Conservation (phyloP, 2,329 filamentous ascomycete genomes). For the Rutstroemia sp. region DNA sequence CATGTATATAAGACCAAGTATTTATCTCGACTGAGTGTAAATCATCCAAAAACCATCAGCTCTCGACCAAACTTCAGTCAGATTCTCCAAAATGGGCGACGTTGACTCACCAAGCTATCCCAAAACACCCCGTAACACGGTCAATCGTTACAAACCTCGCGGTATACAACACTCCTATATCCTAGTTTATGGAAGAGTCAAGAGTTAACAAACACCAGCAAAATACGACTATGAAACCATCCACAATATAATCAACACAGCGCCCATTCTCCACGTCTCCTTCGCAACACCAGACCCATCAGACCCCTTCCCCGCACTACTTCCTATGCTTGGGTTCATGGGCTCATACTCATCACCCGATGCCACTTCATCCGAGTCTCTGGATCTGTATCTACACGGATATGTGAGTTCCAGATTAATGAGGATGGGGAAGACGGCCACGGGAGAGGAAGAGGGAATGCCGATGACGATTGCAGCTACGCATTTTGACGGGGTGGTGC, state of each 20-base stretch:
- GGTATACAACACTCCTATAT: neutral
- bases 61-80: neutral
- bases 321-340: conserved; percentile 84
- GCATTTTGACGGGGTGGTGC: conserved; percentile 71
- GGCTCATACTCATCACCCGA: conserved; percentile 60
- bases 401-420: conserved; percentile 76
- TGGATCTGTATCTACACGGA: conserved; percentile 73
- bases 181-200: neutral
- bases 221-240: conserved; percentile 67
- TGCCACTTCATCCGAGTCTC: conserved; percentile 34
- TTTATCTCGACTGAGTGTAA: neutral
- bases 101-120: neutral
- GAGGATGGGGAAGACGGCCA: conserved; percentile 33
- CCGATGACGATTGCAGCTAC: conserved; percentile 67
- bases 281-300: conserved; percentile 54
- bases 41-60: neutral
- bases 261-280: conserved; percentile 72
- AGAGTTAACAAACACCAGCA: conserved; percentile 35
- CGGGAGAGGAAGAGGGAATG: conserved; percentile 40
- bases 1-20: neutral
- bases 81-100: neutral
- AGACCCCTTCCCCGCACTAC: conserved; percentile 40
- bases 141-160: neutral
- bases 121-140: neutral
- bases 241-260: conserved; percentile 66